These are phyloP conservation scores for Erigeron canadensis DNA, from an alignment of 129 eudicot species.

Conservation along the genomic window DNA sequence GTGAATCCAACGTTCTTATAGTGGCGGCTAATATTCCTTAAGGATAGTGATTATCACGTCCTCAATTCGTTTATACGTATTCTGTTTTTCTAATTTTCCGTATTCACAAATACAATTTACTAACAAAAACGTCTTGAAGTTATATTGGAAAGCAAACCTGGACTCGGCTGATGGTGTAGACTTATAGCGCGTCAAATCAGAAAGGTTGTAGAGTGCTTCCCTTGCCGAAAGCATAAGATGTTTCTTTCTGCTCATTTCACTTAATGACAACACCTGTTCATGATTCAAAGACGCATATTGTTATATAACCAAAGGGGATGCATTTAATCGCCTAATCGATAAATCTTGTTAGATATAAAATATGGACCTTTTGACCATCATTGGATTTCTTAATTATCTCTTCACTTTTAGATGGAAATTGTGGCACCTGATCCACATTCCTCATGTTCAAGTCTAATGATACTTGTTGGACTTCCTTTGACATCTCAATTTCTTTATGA, in stretches of 20 bases:
- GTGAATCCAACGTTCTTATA: no score
- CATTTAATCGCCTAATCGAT: background rate
- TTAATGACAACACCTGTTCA: background rate
- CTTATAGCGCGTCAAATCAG: background rate
- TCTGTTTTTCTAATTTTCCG: no score
- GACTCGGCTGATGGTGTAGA: background rate
- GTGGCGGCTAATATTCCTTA: no score
- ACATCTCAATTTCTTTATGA: background rate
- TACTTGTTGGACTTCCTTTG: background rate
- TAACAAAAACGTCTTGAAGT: no score
- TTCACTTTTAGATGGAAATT: no score
- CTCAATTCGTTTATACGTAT: no score
- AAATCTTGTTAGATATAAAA: background rate
- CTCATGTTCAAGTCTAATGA: background rate
- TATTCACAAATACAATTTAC: no score
- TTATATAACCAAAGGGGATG: background rate
- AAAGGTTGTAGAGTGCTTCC: background rate
- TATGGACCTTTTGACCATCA: background rate
- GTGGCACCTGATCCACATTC: background rate
- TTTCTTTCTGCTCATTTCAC: background rate
- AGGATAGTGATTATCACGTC: no score
- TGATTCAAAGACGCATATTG: background rate
- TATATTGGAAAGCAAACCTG: background rate
- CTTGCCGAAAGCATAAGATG: constrained; percentile 9
- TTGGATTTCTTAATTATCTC: no score